Evolutionary conservation across 1,139 yeast species (phyloP).

Genomic region (Debaryomycetaceae sp.): DNA sequence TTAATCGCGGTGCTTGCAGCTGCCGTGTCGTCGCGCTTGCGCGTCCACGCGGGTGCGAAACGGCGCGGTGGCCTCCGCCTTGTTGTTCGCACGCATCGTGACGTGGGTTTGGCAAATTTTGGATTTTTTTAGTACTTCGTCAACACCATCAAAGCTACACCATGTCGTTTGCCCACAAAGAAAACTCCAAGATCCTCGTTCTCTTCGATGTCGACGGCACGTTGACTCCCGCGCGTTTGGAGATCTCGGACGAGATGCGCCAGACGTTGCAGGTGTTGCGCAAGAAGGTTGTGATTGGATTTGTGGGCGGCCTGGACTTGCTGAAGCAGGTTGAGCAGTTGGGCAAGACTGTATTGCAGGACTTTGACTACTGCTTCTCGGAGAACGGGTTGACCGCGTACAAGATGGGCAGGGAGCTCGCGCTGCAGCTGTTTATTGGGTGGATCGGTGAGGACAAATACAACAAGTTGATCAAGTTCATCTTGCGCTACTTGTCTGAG

Average conservation of each 20-base stretch:
- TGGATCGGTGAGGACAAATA: slow-evolving; percentile 97
- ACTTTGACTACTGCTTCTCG: slow-evolving; percentile 93
- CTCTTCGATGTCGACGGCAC: slow-evolving; percentile 98
- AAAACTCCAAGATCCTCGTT: slow-evolving; percentile 60
- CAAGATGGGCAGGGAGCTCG: slow-evolving; percentile 80
- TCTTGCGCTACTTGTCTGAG: slow-evolving; percentile 77
- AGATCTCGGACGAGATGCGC: slow-evolving; percentile 75
- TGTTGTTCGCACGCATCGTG: no score
- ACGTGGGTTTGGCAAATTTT: no score
- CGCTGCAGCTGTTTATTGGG: slow-evolving; percentile 86
- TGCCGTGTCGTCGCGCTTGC: no score
- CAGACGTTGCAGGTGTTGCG: slow-evolving; percentile 68
- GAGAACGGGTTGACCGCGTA: slow-evolving; percentile 98
- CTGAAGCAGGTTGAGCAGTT: slow-evolving; percentile 94
- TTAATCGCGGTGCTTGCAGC: no score
- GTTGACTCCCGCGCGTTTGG: slow-evolving; percentile 92
- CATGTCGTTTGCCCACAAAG: slow-evolving; percentile 52
- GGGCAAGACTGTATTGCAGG: slow-evolving; percentile 69
- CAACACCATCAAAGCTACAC: slow-evolving; percentile 7
- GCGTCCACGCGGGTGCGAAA: no score
- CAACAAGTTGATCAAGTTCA: slow-evolving; percentile 80
- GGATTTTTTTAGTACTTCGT: not conserved
- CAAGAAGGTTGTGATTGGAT: slow-evolving; percentile 90
- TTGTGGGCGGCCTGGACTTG: slow-evolving; percentile 97
- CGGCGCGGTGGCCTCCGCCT: no score